Conservation (phyloP, 257 asterid genomes). For the Penstemon davidsonii region DNA sequence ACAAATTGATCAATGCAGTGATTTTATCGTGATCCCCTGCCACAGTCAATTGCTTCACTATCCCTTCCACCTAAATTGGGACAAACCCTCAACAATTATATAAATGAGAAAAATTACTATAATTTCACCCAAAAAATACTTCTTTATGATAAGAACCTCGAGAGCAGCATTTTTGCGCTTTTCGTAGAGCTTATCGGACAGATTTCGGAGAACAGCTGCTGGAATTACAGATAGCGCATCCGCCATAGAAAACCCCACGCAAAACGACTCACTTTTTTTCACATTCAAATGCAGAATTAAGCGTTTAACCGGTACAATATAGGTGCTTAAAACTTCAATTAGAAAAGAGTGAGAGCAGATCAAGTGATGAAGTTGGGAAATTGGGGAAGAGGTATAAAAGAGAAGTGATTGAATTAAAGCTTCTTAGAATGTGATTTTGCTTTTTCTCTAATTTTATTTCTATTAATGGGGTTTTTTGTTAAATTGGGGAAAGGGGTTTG, state of each 20-base stretch:
- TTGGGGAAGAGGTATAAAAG: too few relatives aligned
- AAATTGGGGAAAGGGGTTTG: too few relatives aligned
- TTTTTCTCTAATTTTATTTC: too few relatives aligned
- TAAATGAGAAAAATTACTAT: conserved; percentile 4
- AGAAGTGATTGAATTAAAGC: too few relatives aligned
- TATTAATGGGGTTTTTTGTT: too few relatives aligned
- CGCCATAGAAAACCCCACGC: conserved; percentile 65
- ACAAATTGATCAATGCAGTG: conserved; percentile 71
- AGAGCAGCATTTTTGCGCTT: conserved; percentile 98
- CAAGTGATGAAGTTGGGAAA: too few relatives aligned
- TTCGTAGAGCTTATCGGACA: conserved; percentile 95
- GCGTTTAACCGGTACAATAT: too few relatives aligned
- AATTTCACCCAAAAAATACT: conserved; percentile 11
- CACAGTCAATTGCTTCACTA: conserved; percentile 76
- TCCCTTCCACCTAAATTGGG: conserved; percentile 89
- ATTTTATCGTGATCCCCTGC: conserved; percentile 85
- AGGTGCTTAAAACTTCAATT: too few relatives aligned
- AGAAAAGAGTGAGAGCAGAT: too few relatives aligned
- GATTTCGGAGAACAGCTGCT: conserved; percentile 85
- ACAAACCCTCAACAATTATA: conserved; percentile 25
- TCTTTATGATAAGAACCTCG: conserved; percentile 51
- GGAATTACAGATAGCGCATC: conserved; percentile 79
- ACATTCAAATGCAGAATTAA: too few relatives aligned
- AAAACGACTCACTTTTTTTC: conserved; percentile 21
- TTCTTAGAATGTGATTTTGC: too few relatives aligned